A percentile compares a stretch with the other conserved stretches of the same genome.
Conservation (phyloP, 2,329 filamentous ascomycete genomes). For the Colletotrichum sp. region DNA sequence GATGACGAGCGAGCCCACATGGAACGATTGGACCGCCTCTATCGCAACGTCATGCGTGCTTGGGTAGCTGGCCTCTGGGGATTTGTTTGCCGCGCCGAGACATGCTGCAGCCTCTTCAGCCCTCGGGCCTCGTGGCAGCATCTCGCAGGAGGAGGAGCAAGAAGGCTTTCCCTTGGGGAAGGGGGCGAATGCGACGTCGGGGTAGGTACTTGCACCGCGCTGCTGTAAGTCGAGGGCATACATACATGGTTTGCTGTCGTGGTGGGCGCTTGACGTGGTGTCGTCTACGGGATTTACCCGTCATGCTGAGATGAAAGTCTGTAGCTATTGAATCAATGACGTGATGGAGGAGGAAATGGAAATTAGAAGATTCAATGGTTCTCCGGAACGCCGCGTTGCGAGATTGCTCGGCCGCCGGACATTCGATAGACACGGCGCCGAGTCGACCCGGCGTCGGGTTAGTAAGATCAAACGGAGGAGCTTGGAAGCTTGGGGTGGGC, state of each 20-base stretch:
- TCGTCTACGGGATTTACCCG: background rate
- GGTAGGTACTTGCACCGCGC: background rate
- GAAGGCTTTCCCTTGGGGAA: background rate
- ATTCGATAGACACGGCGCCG: background rate
- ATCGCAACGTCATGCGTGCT: background rate
- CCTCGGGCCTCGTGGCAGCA: constrained; percentile 5
- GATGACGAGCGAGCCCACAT: background rate
- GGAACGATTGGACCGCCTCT: background rate
- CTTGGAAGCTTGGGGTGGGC: background rate
- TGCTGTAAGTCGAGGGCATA: background rate
- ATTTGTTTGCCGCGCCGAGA: background rate
- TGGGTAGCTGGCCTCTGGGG: background rate
- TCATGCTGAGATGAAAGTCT: background rate
- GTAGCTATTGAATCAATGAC: background rate
- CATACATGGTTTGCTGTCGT: background rate
- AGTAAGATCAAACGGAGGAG: background rate
- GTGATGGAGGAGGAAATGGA: background rate
- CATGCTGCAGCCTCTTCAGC: constrained; percentile 17
- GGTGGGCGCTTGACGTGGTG: background rate
- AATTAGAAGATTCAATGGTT: background rate
- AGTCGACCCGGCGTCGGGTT: background rate
- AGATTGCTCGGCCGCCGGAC: background rate
- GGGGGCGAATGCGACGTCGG: background rate
- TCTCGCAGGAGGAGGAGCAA: background rate
- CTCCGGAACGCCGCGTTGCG: background rate